Evolutionary conservation across 2,329 filamentous ascomycete species (phyloP), one percentile per base, ranked within the genome.

Genomic region (Colletotrichum sp.): DNA sequence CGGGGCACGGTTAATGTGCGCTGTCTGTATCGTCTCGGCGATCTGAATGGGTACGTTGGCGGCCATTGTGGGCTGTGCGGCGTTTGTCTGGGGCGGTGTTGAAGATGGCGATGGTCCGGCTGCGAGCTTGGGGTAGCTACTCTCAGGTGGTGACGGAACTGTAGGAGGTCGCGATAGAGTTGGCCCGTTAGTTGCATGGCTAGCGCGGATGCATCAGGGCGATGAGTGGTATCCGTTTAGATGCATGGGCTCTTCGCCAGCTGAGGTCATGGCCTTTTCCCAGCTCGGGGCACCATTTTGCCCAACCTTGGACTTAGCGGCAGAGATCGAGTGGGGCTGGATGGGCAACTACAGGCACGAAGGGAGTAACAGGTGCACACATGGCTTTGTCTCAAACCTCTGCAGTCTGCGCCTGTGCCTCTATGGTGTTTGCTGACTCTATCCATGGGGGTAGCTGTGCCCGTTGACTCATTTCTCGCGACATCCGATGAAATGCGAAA

Each of bases 21-120:
- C 94, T 19, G 94, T 93, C 84, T 98, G 96, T 78, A 98, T 88
- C 39, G 94, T 94, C 81, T 95, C 94, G 62, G 95, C 94, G 73
- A 96, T 86, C 82, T 97, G 92, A 29, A 92, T 85, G 30, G 92
- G 89, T 22, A 91, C 84, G n/a, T 90, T 89, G 32, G 86, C 85
- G 39, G 94, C 94, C 75, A 67, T 81, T 70, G 69, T 67, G 62
- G 36, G 52, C n/a, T 19, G 34, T 64, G 22, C 15, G 13, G 13
- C 29, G 55, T 36, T 9, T 36, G 36, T 39, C 5, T 22, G 36
- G 30, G 30, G 8, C 19, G 36, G 30, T n/a, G 9, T 5, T 30
- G 27, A 12, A 6, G 57, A 34, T 52, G 19, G 8, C n/a, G n/a
- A 59, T 22, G 27, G 67, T 68, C 65, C 29, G 13, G 16, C 55